Base-by-base conservation (phyloP, 257 asterid species). In the Nicotiana benthamiana region DNA sequence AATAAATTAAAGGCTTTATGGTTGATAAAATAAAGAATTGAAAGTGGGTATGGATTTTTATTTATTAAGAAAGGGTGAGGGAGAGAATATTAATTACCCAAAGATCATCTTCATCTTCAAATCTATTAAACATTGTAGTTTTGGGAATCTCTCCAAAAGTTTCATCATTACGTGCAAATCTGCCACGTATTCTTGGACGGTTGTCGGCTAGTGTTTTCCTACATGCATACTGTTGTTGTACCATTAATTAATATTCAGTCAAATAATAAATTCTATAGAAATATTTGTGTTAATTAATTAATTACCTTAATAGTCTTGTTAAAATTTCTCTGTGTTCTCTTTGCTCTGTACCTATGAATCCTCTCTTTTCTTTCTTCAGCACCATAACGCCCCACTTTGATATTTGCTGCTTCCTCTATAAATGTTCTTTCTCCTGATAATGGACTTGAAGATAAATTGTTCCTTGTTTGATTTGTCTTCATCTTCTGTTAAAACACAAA, bases 171-270 rank as follows among this genome's bases (percentile, higher is more conserved):
- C 95, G 88, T 1, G 95, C 98, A 79, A 94, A 95, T 43, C 98
- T 88, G 81, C 98, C 98, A 57, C 98, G 97, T 80, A 95, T 88
- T 79, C 98, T 87, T 2, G 92, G 91, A 30, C 98, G 86, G 17
- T 84, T 93, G 89, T 93, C 98, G 43, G 98, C 98, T 63, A 95
- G 87, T 9, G 97, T 95, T 75, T 95, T 95, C 82, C 98, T 92
- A 80, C 97, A 95, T 59, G 97, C 94, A 78, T 93, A 95, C 97
- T 92, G 57, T 48, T 48, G 78, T 74, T 74, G 59, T 48, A 74
- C 40, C 79, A 75, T 40, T 46, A 7, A 64, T 7, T 6, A 70
- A 43, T 10, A 67, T 40, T 9, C 53, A 67, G 20, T 2, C 12
- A 67, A 67, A 32, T 18, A 56, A 56, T 18, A 0, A 54, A 16